Conservation (phyloP, 148 eudicot genomes). For the Oxyria digyna region DNA sequence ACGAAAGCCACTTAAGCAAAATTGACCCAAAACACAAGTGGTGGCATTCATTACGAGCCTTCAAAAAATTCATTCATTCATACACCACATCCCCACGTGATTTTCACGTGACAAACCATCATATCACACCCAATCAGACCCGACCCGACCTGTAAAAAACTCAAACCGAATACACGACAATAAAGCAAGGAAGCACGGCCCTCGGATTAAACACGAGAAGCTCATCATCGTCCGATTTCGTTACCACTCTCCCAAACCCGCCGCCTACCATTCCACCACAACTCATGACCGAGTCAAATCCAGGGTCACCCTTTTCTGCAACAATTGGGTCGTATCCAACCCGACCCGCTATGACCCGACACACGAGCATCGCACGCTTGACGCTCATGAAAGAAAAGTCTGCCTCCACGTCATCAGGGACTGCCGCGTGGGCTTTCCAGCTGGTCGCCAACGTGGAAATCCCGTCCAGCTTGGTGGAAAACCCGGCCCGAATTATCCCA, state of each 20-base stretch:
- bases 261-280: slow-evolving; percentile 20
- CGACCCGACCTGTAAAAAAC: slow-evolving; percentile 3
- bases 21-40: background rate
- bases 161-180: slow-evolving; percentile 57
- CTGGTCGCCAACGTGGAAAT: slow-evolving; percentile 57
- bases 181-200: slow-evolving; percentile 87
- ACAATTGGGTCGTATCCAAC: slow-evolving; percentile 42
- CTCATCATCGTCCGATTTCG: slow-evolving; percentile 35
- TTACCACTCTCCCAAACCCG: slow-evolving; percentile 8
- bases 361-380: slow-evolving; percentile 70
- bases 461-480: slow-evolving; percentile 70
- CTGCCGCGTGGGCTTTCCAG: slow-evolving; percentile 64
- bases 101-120: slow-evolving; percentile 4
- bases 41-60: background rate
- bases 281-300: slow-evolving; percentile 45
- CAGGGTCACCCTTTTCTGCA: slow-evolving; percentile 48
- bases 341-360: slow-evolving; percentile 86
- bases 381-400: slow-evolving; percentile 69
- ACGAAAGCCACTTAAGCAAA: slow-evolving; percentile 3
- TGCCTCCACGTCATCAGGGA: slow-evolving; percentile 70
- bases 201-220: slow-evolving; percentile 62
- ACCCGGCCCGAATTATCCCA: slow-evolving; percentile 64
- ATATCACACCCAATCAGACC: background rate
- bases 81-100: background rate
- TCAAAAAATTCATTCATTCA: background rate